Conservation (phyloP, 2,329 filamentous ascomycete genomes). For the Penicillium sp. region DNA sequence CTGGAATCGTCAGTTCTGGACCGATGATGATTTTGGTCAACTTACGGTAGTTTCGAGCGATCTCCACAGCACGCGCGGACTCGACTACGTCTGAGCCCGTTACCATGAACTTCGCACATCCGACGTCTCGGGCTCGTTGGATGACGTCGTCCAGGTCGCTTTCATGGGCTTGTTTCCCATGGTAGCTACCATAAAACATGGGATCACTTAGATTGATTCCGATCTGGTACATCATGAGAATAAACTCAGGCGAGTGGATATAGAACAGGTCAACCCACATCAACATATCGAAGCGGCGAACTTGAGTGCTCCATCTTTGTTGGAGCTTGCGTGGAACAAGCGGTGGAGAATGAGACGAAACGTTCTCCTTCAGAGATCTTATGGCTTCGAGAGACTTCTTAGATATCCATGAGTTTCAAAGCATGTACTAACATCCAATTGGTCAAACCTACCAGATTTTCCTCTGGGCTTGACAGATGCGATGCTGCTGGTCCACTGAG, state of each 20-base stretch:
- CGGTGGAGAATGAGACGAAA: too few relatives aligned
- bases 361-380: too few relatives aligned
- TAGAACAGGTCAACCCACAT: conserved; percentile 33
- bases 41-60: conserved; percentile 70
- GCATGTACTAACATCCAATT: too few relatives aligned
- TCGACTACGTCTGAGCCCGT: conserved; percentile 83
- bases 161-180: conserved; percentile 61
- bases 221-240: conserved; percentile 47
- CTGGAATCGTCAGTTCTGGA: conserved; percentile 38
- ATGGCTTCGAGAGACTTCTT: too few relatives aligned
- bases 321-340: not conserved
- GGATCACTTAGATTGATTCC: conserved; percentile 95
- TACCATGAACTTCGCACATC: conserved; percentile 84
- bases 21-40: conserved; percentile 11
- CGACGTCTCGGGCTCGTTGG: conserved; percentile 67
- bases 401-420: too few relatives aligned
- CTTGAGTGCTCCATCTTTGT: conserved; percentile 33
- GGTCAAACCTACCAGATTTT: too few relatives aligned
- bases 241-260: not conserved
- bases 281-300: conserved; percentile 42
- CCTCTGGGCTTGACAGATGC: too few relatives aligned
- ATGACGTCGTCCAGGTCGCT: conserved; percentile 58
- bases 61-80: conserved; percentile 65
- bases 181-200: conserved; percentile 78
- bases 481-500: too few relatives aligned